Percentiles rank a stretch among this genome's conserved stretches.
phyloP scores from a whole-genome alignment of 2,329 filamentous ascomycete genomes.

The Orbilia brochopaga region DNA sequence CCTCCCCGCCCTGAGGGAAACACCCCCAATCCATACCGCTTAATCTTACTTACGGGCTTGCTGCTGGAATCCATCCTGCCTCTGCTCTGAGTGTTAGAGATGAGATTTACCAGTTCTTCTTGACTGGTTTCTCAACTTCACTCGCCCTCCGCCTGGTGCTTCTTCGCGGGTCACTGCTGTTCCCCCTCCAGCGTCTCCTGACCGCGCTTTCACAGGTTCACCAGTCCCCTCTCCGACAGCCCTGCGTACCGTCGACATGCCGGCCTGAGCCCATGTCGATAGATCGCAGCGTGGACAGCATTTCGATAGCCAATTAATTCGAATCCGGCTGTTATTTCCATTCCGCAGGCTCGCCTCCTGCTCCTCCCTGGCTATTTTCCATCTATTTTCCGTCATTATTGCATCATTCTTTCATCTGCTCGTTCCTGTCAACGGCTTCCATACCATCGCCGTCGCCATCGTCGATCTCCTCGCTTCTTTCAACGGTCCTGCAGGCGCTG shows the following conservation, averaged over 20 bases:
- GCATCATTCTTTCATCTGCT: conserved; percentile 33
- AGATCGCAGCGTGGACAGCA: conserved; percentile 12
- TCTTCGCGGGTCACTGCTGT: not conserved
- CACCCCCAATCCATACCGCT: not conserved
- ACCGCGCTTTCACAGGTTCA: conserved; percentile 28
- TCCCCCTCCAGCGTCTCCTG: conserved; percentile 27
- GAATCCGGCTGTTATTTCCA: conserved; percentile 12
- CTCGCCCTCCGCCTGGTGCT: not conserved
- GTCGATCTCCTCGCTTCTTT: conserved; percentile 7
- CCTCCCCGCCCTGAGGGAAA: not conserved
- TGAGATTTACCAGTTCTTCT: conserved; percentile 26
- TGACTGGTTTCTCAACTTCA: conserved; percentile 2
- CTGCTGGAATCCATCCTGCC: not conserved
- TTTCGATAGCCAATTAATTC: conserved; percentile 47
- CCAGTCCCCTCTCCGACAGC: not conserved
- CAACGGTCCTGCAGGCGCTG: conserved; percentile 21
- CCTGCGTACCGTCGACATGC: conserved; percentile 13
- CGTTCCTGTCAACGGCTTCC: conserved; percentile 23
- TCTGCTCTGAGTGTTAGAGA: conserved; percentile 45
- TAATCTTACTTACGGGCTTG: not conserved
- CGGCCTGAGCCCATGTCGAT: conserved; percentile 12
- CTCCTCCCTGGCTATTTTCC: conserved; percentile 20
- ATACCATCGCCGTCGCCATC: conserved; percentile 24
- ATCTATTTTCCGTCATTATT: conserved; percentile 19
- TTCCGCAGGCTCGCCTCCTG: conserved; percentile 19